Evolutionary conservation across 495 filamentous ascomycete species (phyloP).

Genomic region (Cercophora scortea): DNA sequence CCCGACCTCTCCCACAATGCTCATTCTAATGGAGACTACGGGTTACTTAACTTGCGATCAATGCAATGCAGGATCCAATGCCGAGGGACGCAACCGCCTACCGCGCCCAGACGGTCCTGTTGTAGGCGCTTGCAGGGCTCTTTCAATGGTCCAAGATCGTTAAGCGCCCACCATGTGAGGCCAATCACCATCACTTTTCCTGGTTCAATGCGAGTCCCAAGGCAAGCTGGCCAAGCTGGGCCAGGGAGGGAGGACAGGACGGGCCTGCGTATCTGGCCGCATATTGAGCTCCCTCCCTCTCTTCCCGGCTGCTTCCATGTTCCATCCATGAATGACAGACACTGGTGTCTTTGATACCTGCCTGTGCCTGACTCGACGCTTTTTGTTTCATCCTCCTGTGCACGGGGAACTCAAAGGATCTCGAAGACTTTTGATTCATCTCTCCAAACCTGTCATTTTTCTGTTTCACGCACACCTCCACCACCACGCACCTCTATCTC

Average conservation of each 20-base stretch:
- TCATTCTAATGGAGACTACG: neutral
- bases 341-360: neutral
- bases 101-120: conserved; percentile 1
- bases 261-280: conserved; percentile 29
- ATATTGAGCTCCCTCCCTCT: conserved; percentile 27
- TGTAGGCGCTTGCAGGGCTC: conserved; percentile 18
- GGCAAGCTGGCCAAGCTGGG: neutral
- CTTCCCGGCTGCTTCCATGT: conserved; percentile 4
- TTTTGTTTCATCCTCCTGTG: neutral
- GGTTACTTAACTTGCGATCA: neutral
- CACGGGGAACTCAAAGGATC: neutral
- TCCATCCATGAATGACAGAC: neutral
- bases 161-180: conserved; percentile 22
- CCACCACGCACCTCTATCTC: neutral
- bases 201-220: neutral
- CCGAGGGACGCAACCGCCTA: conserved; percentile 11
- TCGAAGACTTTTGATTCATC: too few relatives aligned
- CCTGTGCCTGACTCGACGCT: neutral
- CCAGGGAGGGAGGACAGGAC: neutral
- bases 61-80: conserved; percentile 12
- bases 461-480: neutral
- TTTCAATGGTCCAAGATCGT: conserved; percentile 14
- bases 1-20: too few relatives aligned
- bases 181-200: conserved; percentile 20
- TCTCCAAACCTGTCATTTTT: neutral